Conservation (phyloP, 1,284 basidiomycete species). For the Laetiporus sulphureus region DNA sequence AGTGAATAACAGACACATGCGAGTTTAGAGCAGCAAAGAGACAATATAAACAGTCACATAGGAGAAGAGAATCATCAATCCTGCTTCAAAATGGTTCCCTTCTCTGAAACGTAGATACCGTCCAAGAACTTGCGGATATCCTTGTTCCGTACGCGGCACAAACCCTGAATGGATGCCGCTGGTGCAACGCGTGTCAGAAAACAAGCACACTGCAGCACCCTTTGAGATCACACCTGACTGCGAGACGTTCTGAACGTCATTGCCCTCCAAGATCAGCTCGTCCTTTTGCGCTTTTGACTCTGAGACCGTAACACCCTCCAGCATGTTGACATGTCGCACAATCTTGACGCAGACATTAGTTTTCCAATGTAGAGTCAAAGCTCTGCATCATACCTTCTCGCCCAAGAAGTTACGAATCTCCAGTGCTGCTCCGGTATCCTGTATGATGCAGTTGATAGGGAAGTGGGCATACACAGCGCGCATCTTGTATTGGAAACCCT, state of each 20-base stretch:
- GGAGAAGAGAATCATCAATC: constrained; percentile 27
- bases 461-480: constrained; percentile 99
- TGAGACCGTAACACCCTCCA: constrained; percentile 80
- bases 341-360: constrained; percentile 44
- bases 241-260: constrained; percentile 93
- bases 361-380: not conserved
- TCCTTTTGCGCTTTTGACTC: constrained; percentile 98
- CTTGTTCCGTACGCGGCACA: constrained; percentile 95
- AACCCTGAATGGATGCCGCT: constrained; percentile 94
- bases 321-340: constrained; percentile 90
- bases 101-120: constrained; percentile 90
- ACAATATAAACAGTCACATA: constrained; percentile 16
- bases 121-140: constrained; percentile 95
- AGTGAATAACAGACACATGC: constrained; percentile 16
- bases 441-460: constrained; percentile 99
- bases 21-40: constrained; percentile 14
- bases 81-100: constrained; percentile 54
- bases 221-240: constrained; percentile 65
- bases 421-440: constrained; percentile 69
- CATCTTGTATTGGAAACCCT: constrained; percentile 99
- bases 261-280: constrained; percentile 88
- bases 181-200: constrained; percentile 6
- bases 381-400: constrained; percentile 62
- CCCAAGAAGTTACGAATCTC: constrained; percentile 99
- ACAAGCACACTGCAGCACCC: not conserved